phyloP scores from a whole-genome alignment of 1,139 yeast species.

The Yamadazyma spencermartinsiae region DNA sequence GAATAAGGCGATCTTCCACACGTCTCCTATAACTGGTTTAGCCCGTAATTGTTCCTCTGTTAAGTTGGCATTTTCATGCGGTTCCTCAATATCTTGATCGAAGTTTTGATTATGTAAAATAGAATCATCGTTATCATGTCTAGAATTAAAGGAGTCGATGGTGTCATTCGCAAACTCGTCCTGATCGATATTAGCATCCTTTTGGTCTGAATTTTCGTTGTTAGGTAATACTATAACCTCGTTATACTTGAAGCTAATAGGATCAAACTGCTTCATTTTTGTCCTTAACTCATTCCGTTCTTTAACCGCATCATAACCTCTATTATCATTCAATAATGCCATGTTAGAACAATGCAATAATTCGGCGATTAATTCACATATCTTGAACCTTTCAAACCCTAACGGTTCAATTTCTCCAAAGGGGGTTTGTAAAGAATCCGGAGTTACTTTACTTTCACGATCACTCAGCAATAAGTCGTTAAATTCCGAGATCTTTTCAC shows the following conservation, averaged over 20 bases:
- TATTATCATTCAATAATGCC: slow-evolving; percentile 85
- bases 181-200: slow-evolving; percentile 18
- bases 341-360: slow-evolving; percentile 93
- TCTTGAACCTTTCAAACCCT: slow-evolving; percentile 93
- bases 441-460: slow-evolving; percentile 23
- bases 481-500: slow-evolving; percentile 72
- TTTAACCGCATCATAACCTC: slow-evolving; percentile 74
- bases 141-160: slow-evolving; percentile 48
- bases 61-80: slow-evolving; percentile 54
- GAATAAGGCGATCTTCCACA: slow-evolving; percentile 77
- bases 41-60: slow-evolving; percentile 62
- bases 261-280: slow-evolving; percentile 47
- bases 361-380: slow-evolving; percentile 94
- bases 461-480: slow-evolving; percentile 33
- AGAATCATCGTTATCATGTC: slow-evolving; percentile 20
- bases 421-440: slow-evolving; percentile 51
- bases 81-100: slow-evolving; percentile 40
- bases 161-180: slow-evolving; percentile 38
- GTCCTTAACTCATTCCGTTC: slow-evolving; percentile 72
- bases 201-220: slow-evolving; percentile 17
- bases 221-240: slow-evolving; percentile 43
- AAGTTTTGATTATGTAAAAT: slow-evolving; percentile 24
- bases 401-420: slow-evolving; percentile 71
- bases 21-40: slow-evolving; percentile 87
- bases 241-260: slow-evolving; percentile 49